A percentile compares a stretch with the other conserved stretches of the same genome.
Conservation (phyloP, 805 yeast genomes). For the Sugiyamaella smithiae region DNA sequence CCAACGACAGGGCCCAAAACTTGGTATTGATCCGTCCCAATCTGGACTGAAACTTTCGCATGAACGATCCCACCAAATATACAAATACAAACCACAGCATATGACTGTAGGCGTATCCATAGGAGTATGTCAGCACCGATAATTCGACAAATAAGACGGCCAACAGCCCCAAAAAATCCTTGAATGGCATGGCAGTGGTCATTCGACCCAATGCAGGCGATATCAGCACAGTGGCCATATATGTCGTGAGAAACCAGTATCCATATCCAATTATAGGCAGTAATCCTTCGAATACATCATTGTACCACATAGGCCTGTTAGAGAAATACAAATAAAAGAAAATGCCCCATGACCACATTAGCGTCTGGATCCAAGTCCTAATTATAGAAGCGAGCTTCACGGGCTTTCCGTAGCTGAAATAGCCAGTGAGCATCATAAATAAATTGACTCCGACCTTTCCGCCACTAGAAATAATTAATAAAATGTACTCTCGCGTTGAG, state of each 20-base stretch:
- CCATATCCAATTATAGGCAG: slow-evolving; percentile 2
- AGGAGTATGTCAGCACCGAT: not conserved
- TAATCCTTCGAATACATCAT: slow-evolving; percentile 1
- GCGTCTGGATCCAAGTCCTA: slow-evolving; percentile 7
- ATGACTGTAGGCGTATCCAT: slow-evolving; percentile 2
- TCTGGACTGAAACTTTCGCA: not conserved
- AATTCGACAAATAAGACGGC: not conserved
- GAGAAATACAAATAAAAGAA: slow-evolving; percentile 1
- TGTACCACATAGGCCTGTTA: slow-evolving; percentile 3
- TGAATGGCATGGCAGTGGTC: not conserved
- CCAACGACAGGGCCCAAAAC: not conserved
- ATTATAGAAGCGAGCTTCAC: slow-evolving; percentile 4
- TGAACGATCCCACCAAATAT: slow-evolving; percentile 4
- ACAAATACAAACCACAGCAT: not conserved
- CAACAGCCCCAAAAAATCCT: slow-evolving; percentile 8
- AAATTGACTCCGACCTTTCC: slow-evolving; percentile 11
- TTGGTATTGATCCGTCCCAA: not conserved
- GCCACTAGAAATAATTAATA: not conserved
- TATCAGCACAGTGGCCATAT: slow-evolving; percentile 3
- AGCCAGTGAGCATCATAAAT: slow-evolving; percentile 9
- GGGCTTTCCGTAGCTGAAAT: slow-evolving; percentile 6
- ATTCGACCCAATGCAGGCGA: slow-evolving; percentile 5
- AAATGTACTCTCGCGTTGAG: not conserved
- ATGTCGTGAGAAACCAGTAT: slow-evolving; percentile 8
- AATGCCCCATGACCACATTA: slow-evolving; percentile 4